Evolutionary conservation across 2,329 filamentous ascomycete genomes (phyloP).

Genomic region (Hymenoscyphus albidus): DNA sequence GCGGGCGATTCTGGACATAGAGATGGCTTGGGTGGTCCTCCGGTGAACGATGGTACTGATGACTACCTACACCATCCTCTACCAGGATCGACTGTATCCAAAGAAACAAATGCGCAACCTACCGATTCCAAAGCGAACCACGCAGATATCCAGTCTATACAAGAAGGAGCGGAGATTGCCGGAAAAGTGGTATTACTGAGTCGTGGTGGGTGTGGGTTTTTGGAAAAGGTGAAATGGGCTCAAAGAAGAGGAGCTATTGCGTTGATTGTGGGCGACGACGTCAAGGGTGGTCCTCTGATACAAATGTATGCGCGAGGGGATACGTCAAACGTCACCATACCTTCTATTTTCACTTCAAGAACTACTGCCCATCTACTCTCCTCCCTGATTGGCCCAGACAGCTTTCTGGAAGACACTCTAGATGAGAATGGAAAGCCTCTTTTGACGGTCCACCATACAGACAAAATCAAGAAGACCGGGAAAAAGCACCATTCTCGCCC

Average conservation of each 20-base stretch:
- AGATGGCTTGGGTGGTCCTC: conserved; percentile 26
- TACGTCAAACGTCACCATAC: conserved; percentile 91
- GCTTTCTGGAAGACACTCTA: conserved; percentile 56
- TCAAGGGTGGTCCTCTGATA: conserved; percentile 80
- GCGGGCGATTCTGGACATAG: conserved; percentile 20
- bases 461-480: conserved; percentile 25
- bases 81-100: conserved; percentile 38
- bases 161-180: conserved; percentile 86
- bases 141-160: conserved; percentile 86
- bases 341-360: conserved; percentile 89
- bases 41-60: conserved; percentile 72
- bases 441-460: conserved; percentile 48
- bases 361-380: conserved; percentile 92
- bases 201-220: conserved; percentile 89
- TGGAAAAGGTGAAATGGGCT: conserved; percentile 97
- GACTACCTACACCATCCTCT: conserved; percentile 67
- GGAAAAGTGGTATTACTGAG: conserved; percentile 91
- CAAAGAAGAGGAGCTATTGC: conserved; percentile 85
- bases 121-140: conserved; percentile 44
- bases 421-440: conserved; percentile 57
- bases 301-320: conserved; percentile 99
- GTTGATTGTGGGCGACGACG: conserved; percentile 90
- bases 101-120: conserved; percentile 24
- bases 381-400: conserved; percentile 72
- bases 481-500: conserved; percentile 31